Conservation (phyloP, 495 filamentous ascomycete species). For the Penicillium bialowiezense region DNA sequence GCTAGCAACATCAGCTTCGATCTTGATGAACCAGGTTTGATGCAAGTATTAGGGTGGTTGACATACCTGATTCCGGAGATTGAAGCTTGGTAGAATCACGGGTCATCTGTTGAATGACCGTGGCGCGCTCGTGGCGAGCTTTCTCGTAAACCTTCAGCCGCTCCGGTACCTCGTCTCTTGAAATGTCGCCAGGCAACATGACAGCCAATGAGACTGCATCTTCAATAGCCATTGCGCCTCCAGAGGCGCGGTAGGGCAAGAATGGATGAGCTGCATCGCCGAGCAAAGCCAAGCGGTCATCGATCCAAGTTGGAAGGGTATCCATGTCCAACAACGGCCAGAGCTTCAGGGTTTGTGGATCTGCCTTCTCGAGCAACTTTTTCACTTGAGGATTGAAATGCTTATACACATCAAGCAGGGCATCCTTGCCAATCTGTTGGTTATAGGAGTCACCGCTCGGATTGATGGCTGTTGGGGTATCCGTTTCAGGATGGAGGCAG, state of each 20-base stretch:
- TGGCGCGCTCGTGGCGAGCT: slow-evolving; percentile 51
- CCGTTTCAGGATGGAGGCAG: slow-evolving; percentile 52
- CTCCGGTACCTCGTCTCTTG: slow-evolving; percentile 40
- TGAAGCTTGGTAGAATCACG: slow-evolving; percentile 28
- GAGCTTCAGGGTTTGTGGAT: slow-evolving; percentile 48
- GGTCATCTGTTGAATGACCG: slow-evolving; percentile 53
- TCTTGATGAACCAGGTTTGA: background rate
- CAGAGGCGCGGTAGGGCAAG: slow-evolving; percentile 54
- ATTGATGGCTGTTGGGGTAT: slow-evolving; percentile 26
- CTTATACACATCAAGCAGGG: slow-evolving; percentile 48
- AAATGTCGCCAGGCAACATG: slow-evolving; percentile 45
- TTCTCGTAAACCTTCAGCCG: slow-evolving; percentile 57
- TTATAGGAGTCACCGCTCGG: slow-evolving; percentile 42
- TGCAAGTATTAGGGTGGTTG: no score
- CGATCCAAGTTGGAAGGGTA: slow-evolving; percentile 50
- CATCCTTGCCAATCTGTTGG: slow-evolving; percentile 40
- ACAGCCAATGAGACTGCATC: slow-evolving; percentile 57
- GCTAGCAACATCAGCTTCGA: slow-evolving; percentile 27
- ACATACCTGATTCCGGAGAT: slow-evolving; percentile 17
- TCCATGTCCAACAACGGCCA: slow-evolving; percentile 61
- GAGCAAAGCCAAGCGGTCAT: slow-evolving; percentile 48
- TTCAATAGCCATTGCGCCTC: slow-evolving; percentile 57
- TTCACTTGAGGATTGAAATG: slow-evolving; percentile 47
- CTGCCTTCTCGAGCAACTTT: slow-evolving; percentile 45
- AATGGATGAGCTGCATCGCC: slow-evolving; percentile 67